A percentile compares a stretch with the other conserved stretches of the same genome.
These are phyloP conservation scores for Bothriochloa decipiens DNA, from an alignment of 176 grass and related monocot species.

Conservation along the genomic window DNA sequence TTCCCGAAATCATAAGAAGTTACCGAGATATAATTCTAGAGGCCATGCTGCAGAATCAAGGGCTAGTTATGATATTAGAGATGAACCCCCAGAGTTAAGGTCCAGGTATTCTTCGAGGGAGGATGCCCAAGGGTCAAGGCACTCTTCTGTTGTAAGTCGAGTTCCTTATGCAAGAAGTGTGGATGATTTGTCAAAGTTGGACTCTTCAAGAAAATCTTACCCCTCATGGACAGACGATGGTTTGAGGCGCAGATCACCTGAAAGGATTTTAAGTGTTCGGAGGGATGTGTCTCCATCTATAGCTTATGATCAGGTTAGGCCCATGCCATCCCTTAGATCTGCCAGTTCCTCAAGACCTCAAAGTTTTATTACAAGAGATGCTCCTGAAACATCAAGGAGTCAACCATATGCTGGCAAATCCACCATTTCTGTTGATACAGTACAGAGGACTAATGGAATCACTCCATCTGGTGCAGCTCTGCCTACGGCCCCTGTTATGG, in stretches of 20 bases:
- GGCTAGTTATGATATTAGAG: conserved; percentile 45
- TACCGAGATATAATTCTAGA: conserved; percentile 45
- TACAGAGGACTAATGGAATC: conserved; percentile 48
- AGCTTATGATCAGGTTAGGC: conserved; percentile 49
- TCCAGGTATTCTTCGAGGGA: conserved; percentile 46
- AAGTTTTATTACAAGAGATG: conserved; percentile 53
- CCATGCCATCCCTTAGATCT: conserved; percentile 44
- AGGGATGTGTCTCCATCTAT: conserved; percentile 54
- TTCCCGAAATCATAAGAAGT: conserved; percentile 54
- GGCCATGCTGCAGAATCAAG: conserved; percentile 46
- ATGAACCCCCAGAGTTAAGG: conserved; percentile 41
- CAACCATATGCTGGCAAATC: conserved; percentile 45
- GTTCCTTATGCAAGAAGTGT: conserved; percentile 58
- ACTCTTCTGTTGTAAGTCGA: conserved; percentile 47
- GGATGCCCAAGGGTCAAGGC: conserved; percentile 44
- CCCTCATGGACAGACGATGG: conserved; percentile 47
- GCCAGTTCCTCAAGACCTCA: conserved; percentile 43
- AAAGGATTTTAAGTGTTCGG: conserved; percentile 39
- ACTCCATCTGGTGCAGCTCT: conserved; percentile 24
- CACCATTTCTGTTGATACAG: conserved; percentile 41
- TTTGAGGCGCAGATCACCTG: conserved; percentile 54
- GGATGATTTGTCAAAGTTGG: conserved; percentile 53
- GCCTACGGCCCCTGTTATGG: conserved; percentile 39
- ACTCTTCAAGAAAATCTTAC: conserved; percentile 53
- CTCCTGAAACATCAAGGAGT: conserved; percentile 49